These are phyloP conservation scores for Sclerotinia trifoliorum DNA, from an alignment of 2,329 filamentous ascomycete species.

Conservation along the genomic window DNA sequence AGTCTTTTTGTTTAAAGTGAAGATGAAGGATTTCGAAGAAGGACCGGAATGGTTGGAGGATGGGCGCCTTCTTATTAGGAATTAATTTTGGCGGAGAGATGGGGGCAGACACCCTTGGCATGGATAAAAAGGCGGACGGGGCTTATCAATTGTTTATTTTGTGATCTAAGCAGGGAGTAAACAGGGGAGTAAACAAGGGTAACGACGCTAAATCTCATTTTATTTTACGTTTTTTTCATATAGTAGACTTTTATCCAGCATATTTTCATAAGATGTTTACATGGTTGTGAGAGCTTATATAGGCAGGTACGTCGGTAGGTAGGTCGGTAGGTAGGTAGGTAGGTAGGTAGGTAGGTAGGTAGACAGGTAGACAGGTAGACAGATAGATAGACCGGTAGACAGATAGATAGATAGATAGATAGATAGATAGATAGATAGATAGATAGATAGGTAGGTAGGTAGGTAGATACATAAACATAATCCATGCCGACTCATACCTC, in stretches of 20 bases:
- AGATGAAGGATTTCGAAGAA: not conserved
- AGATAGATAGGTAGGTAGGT: too few relatives aligned
- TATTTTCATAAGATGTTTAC: not conserved
- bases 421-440: too few relatives aligned
- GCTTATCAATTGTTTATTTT: not conserved
- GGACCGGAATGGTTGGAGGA: not conserved
- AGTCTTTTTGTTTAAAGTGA: not conserved
- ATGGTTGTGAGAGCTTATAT: not conserved
- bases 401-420: too few relatives aligned
- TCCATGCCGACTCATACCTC: too few relatives aligned
- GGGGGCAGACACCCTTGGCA: not conserved
- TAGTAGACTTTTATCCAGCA: not conserved
- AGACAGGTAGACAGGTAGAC: too few relatives aligned
- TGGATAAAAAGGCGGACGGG: not conserved
- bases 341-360: too few relatives aligned
- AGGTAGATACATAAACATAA: too few relatives aligned
- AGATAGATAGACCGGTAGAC: too few relatives aligned
- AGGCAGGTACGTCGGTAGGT: too few relatives aligned
- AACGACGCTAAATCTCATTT: not conserved
- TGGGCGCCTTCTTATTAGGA: not conserved
- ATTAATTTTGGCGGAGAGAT: not conserved
- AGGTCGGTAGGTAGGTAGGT: too few relatives aligned
- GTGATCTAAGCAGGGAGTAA: not conserved
- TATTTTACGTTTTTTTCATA: not conserved
- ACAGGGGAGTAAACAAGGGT: conserved; percentile 1